Conservation (phyloP, 2,329 filamentous ascomycete genomes). For the Nothopassalora personata region DNA sequence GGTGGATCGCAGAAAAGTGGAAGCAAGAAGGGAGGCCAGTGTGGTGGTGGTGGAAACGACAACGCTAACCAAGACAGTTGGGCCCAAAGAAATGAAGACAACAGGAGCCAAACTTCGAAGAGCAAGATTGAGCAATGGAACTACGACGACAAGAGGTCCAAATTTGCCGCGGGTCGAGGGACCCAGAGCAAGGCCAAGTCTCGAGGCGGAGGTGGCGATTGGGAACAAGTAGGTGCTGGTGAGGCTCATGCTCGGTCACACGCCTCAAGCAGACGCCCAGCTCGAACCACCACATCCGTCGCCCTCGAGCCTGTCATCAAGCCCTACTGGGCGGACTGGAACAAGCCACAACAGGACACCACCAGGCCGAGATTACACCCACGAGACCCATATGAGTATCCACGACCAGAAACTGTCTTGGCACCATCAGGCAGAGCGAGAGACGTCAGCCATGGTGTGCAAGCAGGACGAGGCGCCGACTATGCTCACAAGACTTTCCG, state of each 20-base stretch:
- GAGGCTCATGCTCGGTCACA: background rate
- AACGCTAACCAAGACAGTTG: background rate
- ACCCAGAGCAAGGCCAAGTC: background rate
- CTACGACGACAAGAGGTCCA: background rate
- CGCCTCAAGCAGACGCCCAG: background rate
- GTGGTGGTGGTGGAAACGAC: too few species aligned
- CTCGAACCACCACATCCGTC: conserved; percentile 7
- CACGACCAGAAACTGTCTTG: conserved; percentile 28
- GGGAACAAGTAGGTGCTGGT: background rate
- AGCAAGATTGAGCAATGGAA: background rate
- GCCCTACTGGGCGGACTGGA: conserved; percentile 32
- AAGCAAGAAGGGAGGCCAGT: background rate
- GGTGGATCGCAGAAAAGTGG: background rate
- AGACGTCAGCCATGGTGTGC: conserved; percentile 23
- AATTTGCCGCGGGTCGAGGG: conserved; percentile 5
- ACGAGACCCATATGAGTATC: conserved; percentile 28
- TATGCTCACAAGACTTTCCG: conserved; percentile 36
- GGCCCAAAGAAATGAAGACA: background rate
- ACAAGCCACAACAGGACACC: conserved; percentile 3
- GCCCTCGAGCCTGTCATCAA: conserved; percentile 24
- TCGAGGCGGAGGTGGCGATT: background rate
- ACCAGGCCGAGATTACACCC: conserved; percentile 8
- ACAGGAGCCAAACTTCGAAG: background rate
- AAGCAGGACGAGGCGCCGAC: conserved; percentile 32
- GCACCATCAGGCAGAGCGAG: conserved; percentile 17